phyloP scores from a whole-genome alignment of 129 eudicot genomes.

The Flaveria linearis region DNA sequence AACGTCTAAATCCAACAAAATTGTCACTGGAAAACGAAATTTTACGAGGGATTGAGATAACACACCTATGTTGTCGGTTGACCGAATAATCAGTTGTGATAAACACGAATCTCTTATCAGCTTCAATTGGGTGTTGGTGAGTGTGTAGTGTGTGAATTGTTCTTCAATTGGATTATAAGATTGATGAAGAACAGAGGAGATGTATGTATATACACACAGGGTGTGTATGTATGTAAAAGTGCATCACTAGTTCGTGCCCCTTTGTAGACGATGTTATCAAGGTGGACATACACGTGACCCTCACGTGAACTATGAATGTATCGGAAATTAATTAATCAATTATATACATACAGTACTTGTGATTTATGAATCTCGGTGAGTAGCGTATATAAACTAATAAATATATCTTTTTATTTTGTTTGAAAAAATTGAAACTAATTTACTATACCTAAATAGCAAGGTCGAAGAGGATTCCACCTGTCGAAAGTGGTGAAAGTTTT shows the following conservation, averaged over 20 bases:
- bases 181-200: background rate
- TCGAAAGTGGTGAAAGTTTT: too few species aligned
- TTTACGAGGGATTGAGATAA: slow-evolving; percentile 1
- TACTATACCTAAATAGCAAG: too few species aligned
- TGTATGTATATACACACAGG: background rate
- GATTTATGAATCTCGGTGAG: background rate
- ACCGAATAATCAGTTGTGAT: background rate
- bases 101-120: background rate
- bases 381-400: too few species aligned
- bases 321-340: background rate
- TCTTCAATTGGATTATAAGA: background rate
- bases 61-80: slow-evolving; percentile 17
- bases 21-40: background rate
- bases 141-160: background rate
- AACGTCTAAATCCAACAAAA: background rate
- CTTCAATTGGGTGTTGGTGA: background rate
- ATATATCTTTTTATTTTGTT: too few species aligned
- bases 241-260: slow-evolving; percentile 11
- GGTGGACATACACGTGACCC: slow-evolving; percentile 17
- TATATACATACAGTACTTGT: background rate
- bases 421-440: too few species aligned
- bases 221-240: background rate
- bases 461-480: too few species aligned
- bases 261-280: slow-evolving; percentile 21
- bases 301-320: slow-evolving; percentile 15